Conservation (phyloP, 257 asterid species). For the Solanum gracilifrons region DNA sequence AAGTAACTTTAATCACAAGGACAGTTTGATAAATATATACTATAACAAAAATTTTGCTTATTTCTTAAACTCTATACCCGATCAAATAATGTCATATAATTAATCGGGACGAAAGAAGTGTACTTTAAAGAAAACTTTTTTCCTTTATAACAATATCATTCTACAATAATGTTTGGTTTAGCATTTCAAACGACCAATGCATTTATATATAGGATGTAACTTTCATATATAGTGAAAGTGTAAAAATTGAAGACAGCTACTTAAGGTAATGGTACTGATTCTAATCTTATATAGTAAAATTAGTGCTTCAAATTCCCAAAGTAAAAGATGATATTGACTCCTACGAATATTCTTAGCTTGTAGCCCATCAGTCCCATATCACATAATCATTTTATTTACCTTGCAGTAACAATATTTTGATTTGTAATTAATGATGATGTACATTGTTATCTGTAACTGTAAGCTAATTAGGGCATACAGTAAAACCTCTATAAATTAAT, state of each 20-base stretch:
- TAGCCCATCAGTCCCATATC: background rate
- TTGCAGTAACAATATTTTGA: background rate
- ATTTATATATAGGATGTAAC: background rate
- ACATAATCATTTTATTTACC: background rate
- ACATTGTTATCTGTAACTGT: background rate
- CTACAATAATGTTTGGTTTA: background rate
- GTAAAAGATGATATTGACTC: background rate
- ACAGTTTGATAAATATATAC: no score
- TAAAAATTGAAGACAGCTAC: background rate
- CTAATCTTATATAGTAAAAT: background rate
- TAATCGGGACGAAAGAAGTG: no score
- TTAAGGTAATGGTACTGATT: background rate
- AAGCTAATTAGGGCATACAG: background rate
- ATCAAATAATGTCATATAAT: background rate
- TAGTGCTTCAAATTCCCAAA: background rate
- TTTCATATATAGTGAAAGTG: background rate
- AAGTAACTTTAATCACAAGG: no score
- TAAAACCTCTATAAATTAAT: no score
- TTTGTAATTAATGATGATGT: background rate
- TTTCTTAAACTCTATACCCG: no score
- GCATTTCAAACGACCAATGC: background rate
- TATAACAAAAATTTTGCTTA: no score
- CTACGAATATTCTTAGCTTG: background rate
- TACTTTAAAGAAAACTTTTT: background rate
- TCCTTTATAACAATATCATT: background rate